phyloP scores from a whole-genome alignment of 352 stramenopile genomes.

The Pythium sukuiense region DNA sequence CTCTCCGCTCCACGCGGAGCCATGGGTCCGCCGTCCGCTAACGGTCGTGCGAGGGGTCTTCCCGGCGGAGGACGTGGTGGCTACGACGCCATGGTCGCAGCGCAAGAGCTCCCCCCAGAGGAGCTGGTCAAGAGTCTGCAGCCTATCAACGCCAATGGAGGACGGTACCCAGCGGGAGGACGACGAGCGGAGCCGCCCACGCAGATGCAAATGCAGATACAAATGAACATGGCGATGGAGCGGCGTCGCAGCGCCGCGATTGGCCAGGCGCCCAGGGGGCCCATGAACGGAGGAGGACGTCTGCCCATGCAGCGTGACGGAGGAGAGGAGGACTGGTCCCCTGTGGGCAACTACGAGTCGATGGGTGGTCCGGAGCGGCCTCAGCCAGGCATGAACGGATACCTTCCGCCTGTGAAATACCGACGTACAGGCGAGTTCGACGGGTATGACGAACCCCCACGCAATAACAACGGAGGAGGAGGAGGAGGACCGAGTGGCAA shows the following conservation, averaged over 20 bases:
- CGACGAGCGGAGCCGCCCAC: not conserved
- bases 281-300: not conserved
- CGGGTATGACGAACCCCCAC: slow-evolving; percentile 13
- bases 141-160: not conserved
- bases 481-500: slow-evolving; percentile 4
- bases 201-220: slow-evolving; percentile 7
- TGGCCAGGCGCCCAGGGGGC: slow-evolving; percentile 7
- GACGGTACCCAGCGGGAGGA: slow-evolving; percentile 4
- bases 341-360: slow-evolving; percentile 1
- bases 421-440: slow-evolving; percentile 18
- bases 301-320: not conserved
- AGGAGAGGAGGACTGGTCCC: slow-evolving; percentile 10
- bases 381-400: slow-evolving; percentile 1
- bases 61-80: slow-evolving; percentile 10
- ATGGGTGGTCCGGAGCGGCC: not conserved
- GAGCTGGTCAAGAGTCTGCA: slow-evolving; percentile 25
- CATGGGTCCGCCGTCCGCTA: not conserved
- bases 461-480: not conserved
- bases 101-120: slow-evolving; percentile 17
- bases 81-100: not conserved
- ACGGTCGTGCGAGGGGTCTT: slow-evolving; percentile 6
- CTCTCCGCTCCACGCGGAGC: not conserved
- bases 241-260: not conserved
- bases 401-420: slow-evolving; percentile 21
- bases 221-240: slow-evolving; percentile 7